phyloP scores from a whole-genome alignment of 352 stramenopile species.

The Peronospora destructor region DNA sequence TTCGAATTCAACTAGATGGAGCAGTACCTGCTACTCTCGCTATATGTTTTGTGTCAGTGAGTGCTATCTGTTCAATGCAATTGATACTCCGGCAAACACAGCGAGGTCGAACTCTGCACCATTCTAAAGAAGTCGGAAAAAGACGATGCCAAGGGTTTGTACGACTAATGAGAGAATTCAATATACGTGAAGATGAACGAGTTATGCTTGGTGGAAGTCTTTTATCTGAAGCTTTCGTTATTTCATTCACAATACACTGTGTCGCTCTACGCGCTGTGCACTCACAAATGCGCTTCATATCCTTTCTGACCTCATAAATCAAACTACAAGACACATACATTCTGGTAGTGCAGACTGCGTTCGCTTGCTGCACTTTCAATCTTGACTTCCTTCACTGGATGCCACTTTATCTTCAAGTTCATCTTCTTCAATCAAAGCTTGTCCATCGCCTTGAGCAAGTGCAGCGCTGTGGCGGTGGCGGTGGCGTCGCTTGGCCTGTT shows the following conservation, averaged over 20 bases:
- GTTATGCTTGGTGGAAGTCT: too few relatives aligned
- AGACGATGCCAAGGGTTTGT: too few relatives aligned
- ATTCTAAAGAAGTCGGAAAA: too few relatives aligned
- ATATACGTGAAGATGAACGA: too few relatives aligned
- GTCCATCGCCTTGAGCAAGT: conserved; percentile 6
- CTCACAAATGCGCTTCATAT: conserved; percentile 11
- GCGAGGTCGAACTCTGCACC: too few relatives aligned
- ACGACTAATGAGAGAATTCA: too few relatives aligned
- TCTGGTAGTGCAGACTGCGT: conserved; percentile 2
- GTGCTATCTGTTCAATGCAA: too few relatives aligned
- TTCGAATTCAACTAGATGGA: too few relatives aligned
- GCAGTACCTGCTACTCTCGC: too few relatives aligned
- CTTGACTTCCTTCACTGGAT: conserved; percentile 22
- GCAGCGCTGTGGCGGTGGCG: conserved; percentile 9
- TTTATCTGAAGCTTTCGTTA: background rate
- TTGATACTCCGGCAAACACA: too few relatives aligned
- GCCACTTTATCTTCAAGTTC: conserved; percentile 17
- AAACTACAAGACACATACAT: conserved; percentile 19
- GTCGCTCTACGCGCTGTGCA: conserved; percentile 1
- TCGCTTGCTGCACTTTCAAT: conserved; percentile 8
- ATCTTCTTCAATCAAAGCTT: conserved; percentile 4
- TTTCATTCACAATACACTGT: conserved; percentile 1
- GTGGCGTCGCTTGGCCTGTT: conserved; percentile 17
- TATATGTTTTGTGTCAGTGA: too few relatives aligned
- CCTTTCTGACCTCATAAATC: conserved; percentile 20